These are phyloP conservation scores for Stagonosporopsis cucurbitacearum DNA, from an alignment of 2,329 filamentous ascomycete genomes.

Conservation along the genomic window DNA sequence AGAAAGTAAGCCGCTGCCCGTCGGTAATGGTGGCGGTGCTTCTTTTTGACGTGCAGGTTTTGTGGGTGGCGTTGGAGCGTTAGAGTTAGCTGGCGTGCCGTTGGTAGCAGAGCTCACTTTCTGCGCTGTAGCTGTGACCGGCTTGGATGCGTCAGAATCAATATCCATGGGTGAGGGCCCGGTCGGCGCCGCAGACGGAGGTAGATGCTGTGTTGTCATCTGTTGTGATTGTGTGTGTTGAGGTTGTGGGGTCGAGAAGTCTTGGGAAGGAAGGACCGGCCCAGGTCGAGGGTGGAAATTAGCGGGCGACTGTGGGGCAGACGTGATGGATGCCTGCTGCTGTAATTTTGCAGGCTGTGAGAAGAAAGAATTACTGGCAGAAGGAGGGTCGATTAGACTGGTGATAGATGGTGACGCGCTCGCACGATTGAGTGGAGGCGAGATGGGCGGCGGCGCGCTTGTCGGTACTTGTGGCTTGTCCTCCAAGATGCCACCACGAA, in stretches of 20 bases:
- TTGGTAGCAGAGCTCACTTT: conserved; percentile 43
- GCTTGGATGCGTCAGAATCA: conserved; percentile 41
- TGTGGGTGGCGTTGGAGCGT: conserved; percentile 60
- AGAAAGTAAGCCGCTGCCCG: conserved; percentile 69
- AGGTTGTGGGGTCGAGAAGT: conserved; percentile 30
- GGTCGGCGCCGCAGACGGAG: conserved; percentile 25
- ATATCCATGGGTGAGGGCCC: conserved; percentile 47
- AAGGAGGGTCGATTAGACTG: conserved; percentile 80
- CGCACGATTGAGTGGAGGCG: conserved; percentile 69
- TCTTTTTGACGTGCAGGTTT: conserved; percentile 64
- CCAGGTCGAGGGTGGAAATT: conserved; percentile 36
- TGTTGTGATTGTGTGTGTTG: conserved; percentile 25
- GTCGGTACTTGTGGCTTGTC: conserved; percentile 52
- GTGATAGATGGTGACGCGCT: conserved; percentile 91
- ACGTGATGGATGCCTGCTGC: conserved; percentile 47
- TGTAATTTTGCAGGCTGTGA: conserved; percentile 42
- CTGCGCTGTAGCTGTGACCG: conserved; percentile 33
- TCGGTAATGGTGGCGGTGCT: conserved; percentile 62
- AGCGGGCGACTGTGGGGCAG: conserved; percentile 50
- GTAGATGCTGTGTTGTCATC: conserved; percentile 17
- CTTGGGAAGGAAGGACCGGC: conserved; percentile 39
- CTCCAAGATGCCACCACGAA: conserved; percentile 67
- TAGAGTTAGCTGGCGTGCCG: conserved; percentile 53
- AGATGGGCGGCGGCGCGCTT: conserved; percentile 55
- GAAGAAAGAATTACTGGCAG: conserved; percentile 47